A percentile compares a stretch with the other conserved stretches of the same genome.
phyloP scores from a whole-genome alignment of 208 protist species.

The Leishmania arabica region DNA sequence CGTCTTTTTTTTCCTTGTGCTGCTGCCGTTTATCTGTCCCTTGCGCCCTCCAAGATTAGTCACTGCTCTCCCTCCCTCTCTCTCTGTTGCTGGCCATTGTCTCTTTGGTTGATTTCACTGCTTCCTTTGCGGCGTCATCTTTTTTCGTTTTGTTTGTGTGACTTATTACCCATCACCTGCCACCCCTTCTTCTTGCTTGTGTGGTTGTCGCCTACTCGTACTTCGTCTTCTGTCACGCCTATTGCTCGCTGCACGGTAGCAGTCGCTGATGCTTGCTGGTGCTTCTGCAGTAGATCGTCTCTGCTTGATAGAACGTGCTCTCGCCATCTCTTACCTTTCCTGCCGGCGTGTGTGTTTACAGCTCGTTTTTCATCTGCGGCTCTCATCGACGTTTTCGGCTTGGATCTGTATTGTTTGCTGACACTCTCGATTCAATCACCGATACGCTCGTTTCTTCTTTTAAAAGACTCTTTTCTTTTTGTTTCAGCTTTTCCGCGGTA shows the following conservation, averaged over 20 bases:
- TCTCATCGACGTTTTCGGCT: not conserved
- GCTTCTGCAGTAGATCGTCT: not conserved
- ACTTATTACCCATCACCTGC: no score
- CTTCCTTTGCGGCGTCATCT: not conserved
- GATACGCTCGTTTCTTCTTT: not conserved
- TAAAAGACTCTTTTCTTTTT: not conserved
- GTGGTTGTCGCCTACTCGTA: not conserved
- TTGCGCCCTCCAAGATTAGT: no score
- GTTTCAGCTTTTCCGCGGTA: not conserved
- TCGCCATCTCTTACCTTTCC: not conserved
- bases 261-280: not conserved
- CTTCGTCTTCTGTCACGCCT: not conserved
- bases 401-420: not conserved
- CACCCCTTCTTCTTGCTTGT: not conserved
- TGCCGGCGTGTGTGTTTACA: not conserved
- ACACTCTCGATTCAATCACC: not conserved
- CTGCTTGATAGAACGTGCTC: not conserved
- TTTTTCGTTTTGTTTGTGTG: not conserved
- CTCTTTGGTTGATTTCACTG: not conserved
- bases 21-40: not conserved
- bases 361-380: not conserved
- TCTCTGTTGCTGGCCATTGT: not conserved
- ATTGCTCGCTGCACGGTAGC: not conserved
- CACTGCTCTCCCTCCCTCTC: not conserved
- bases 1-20: not conserved